Evolutionary conservation across 768 basidiomycete genomes (phyloP).

Genomic region (Collybia nuda): DNA sequence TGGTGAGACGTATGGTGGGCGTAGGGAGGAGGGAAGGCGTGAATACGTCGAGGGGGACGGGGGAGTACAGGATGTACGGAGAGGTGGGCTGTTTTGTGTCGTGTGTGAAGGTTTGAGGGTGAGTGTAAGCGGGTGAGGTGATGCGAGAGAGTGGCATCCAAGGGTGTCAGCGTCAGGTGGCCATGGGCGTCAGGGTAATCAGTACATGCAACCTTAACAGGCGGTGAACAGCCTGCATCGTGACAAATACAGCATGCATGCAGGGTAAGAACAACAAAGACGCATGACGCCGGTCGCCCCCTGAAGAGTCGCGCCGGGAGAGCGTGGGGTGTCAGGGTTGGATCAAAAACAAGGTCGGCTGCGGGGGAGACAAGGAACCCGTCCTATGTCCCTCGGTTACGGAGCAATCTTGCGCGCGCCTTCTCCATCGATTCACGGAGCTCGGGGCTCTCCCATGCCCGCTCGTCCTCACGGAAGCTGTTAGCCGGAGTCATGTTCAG

Average conservation of each 20-base stretch:
- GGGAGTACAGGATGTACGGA: no score
- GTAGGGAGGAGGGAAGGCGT: no score
- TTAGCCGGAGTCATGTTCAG: slow-evolving; percentile 14
- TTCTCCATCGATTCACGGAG: slow-evolving; percentile 70
- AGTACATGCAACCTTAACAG: no score
- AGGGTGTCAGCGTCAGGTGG: not conserved
- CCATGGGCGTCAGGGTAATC: not conserved
- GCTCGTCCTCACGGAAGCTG: slow-evolving; percentile 43
- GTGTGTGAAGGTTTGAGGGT: no score
- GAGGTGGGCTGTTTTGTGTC: no score
- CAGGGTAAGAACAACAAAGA: no score
- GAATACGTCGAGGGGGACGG: no score
- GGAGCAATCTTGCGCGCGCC: slow-evolving; percentile 48
- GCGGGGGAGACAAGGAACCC: not conserved
- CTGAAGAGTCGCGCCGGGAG: not conserved
- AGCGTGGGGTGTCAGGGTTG: not conserved
- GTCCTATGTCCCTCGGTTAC: slow-evolving; percentile 7
- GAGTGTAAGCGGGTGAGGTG: no score
- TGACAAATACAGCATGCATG: no score
- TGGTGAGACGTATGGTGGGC: no score
- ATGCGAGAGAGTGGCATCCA: no score
- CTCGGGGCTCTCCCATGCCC: slow-evolving; percentile 61
- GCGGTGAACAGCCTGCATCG: no score
- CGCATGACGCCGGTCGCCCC: not conserved
- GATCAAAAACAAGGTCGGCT: not conserved